Evolutionary conservation across 768 basidiomycete species (phyloP), one percentile per base, ranked within the genome.

Genomic region (Collybia mongolica): DNA sequence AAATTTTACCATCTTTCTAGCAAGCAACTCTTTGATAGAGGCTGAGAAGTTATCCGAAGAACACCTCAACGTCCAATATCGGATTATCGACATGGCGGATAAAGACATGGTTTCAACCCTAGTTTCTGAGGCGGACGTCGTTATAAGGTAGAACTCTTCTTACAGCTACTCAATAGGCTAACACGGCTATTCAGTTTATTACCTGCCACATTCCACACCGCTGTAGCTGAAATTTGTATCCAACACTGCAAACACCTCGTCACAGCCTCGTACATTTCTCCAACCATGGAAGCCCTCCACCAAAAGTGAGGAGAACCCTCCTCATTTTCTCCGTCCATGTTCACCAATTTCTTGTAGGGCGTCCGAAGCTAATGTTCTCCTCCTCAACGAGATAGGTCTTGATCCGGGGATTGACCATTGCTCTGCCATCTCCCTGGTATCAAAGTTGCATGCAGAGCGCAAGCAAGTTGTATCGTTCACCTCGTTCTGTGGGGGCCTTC

Each of bases 401-500:
- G 93, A 95, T 63, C 92, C 93, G 0, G 93, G 92, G 2, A 84
- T 95, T 48, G 92, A 94, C 65, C 92, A 94, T 60, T 86, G 89
- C 64, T 90, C 90, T 9, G 93, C 93, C 0, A 78, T 92, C 59
- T 79, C 84, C 0, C 71, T 96, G 14, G 66, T 94, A 24, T 68
- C 72, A 18, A 69, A 72, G 22, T 67, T 88, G 2, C 72, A 72
- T 32, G 59, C 66, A 7, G 66, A 81, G 56, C 75, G 74, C 18
- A 86, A 83, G 63, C 64, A 71, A 12, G 74, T 93, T 8, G 61
- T 77, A 0, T 86, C 88, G 0, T 97, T 96, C 65, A 82, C 82
- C 1, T 93, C 91, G 1, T 95, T 95, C 75, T 98, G 95, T 49
- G 95, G 95, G 1, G 95, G 95, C 1, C 73, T 98, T 3, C 95